A percentile compares a stretch with the other conserved stretches of the same genome.
Evolutionary conservation across 345 rosid genomes (phyloP).

Genomic region (Syzygium aromaticum): DNA sequence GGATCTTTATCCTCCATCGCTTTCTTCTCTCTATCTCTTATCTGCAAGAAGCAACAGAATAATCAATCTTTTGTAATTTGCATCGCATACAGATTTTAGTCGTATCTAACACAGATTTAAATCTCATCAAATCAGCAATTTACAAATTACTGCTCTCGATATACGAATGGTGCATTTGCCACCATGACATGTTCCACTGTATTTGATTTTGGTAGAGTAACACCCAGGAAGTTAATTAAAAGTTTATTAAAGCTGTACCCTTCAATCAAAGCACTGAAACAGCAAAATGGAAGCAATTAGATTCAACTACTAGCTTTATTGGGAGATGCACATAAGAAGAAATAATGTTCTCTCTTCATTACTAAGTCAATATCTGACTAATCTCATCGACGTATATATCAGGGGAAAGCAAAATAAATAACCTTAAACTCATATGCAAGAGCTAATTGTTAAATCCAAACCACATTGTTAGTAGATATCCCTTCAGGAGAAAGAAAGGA

Average conservation of each 20-base stretch:
- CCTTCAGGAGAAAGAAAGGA: background rate
- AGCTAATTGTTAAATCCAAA: background rate
- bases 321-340: background rate
- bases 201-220: background rate
- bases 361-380: background rate
- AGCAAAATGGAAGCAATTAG: background rate
- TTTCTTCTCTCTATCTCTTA: conserved; percentile 2
- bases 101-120: background rate
- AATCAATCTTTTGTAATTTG: background rate
- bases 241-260: background rate
- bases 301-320: background rate
- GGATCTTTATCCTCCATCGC: background rate
- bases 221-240: background rate
- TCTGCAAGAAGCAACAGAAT: background rate
- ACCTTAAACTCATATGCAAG: background rate
- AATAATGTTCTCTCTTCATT: background rate
- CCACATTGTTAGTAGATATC: background rate
- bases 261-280: background rate
- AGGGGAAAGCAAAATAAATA: background rate
- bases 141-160: background rate
- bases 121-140: background rate
- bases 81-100: background rate
- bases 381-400: background rate
- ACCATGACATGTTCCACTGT: background rate
- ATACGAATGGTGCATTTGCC: background rate